Evolutionary conservation across 768 basidiomycete species (phyloP).

Genomic region (Mycena rosella): DNA sequence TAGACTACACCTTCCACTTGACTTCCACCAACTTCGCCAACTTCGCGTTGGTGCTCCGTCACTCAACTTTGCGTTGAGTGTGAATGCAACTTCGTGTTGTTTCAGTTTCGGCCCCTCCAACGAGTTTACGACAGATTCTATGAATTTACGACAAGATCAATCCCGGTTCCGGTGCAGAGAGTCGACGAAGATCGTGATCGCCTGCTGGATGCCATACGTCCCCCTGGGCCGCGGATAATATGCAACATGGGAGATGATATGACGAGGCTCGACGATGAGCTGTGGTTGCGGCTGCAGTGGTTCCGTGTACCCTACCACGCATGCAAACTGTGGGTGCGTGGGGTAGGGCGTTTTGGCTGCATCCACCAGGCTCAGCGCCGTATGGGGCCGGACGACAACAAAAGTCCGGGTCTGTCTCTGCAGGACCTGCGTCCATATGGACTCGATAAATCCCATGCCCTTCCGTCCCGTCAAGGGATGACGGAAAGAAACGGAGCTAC

Average conservation of each 20-base stretch:
- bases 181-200: not conserved
- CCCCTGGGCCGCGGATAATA: not conserved
- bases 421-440: conserved; percentile 4
- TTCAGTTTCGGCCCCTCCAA: too few relatives aligned
- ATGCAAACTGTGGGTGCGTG: not conserved
- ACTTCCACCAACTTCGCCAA: not conserved
- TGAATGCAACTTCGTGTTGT: too few relatives aligned
- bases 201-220: not conserved
- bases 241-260: conserved; percentile 26
- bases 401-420: conserved; percentile 15
- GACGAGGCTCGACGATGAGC: conserved; percentile 20
- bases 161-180: not conserved
- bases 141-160: too few relatives aligned
- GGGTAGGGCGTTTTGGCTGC: not conserved
- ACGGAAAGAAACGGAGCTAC: conserved; percentile 23
- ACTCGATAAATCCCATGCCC: conserved; percentile 5
- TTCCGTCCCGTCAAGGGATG: conserved; percentile 19
- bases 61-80: too few relatives aligned
- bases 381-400: conserved; percentile 17
- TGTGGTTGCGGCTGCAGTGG: not conserved
- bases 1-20: not conserved
- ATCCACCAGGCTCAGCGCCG: not conserved
- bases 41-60: conserved; percentile 13
- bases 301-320: not conserved
- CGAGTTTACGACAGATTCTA: too few relatives aligned